Evolutionary conservation across 345 rosid species (phyloP).

Genomic region (Populus euphratica): DNA sequence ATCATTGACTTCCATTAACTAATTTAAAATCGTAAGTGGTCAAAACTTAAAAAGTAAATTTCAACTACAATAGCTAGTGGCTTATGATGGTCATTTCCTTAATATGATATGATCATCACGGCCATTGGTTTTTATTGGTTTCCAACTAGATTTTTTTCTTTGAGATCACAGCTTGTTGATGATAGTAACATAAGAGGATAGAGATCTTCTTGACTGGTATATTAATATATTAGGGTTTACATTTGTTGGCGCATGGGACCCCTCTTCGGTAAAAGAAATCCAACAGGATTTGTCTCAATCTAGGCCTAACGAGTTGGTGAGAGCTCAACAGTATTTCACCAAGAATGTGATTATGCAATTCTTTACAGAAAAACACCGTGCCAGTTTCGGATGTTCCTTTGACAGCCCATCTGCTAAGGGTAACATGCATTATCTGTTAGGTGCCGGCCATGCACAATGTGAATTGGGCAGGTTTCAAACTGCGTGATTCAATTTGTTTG

Average conservation of each 20-base stretch:
- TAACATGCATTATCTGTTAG: neutral
- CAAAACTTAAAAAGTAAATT: neutral
- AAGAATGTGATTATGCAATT: neutral
- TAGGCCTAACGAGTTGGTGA: constrained; percentile 3
- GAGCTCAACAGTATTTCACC: constrained; percentile 19
- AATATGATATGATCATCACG: neutral
- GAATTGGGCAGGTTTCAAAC: neutral
- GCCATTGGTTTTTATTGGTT: neutral
- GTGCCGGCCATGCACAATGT: neutral
- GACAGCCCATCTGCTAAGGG: neutral
- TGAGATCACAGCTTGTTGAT: neutral
- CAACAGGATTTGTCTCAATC: neutral
- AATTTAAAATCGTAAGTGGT: neutral
- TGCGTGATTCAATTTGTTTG: neutral
- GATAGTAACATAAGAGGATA: neutral
- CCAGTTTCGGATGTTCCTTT: neutral
- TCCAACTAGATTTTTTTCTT: neutral
- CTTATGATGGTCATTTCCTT: neutral
- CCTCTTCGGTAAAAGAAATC: neutral
- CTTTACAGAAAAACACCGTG: neutral
- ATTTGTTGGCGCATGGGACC: neutral
- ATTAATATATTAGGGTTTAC: neutral
- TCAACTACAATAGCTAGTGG: neutral
- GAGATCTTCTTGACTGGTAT: neutral
- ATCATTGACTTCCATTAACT: constrained; percentile 25